Conservation (phyloP, 2,329 filamentous ascomycete species). For the Pseudogymnoascus sp. region DNA sequence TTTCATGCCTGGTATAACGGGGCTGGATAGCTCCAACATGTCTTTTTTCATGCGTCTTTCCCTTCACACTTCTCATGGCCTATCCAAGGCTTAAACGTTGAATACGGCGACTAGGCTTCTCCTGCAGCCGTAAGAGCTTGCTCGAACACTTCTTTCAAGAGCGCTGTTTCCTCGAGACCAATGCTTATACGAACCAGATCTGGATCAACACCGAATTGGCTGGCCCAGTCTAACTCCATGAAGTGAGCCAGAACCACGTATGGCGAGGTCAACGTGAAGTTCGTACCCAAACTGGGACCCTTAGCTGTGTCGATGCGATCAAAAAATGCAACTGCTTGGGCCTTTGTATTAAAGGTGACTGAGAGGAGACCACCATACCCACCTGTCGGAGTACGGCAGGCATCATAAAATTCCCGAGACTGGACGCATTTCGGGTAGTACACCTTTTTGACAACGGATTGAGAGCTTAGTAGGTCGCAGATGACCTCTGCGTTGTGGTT, state of each 20-base stretch:
- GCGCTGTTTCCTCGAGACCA: constrained; percentile 71
- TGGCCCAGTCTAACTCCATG: constrained; percentile 84
- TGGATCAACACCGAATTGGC: constrained; percentile 71
- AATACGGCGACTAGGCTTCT: not conserved
- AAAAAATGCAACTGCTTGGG: constrained; percentile 74
- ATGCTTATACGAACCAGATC: constrained; percentile 82
- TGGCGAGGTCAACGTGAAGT: constrained; percentile 88
- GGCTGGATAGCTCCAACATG: not conserved
- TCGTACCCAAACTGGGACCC: constrained; percentile 90
- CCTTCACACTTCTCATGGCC: not conserved
- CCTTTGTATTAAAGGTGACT: constrained; percentile 65
- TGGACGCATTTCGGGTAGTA: constrained; percentile 81
- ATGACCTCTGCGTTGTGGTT: constrained; percentile 82
- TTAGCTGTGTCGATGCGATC: constrained; percentile 84
- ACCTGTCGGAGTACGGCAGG: constrained; percentile 63
- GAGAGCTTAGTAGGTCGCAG: constrained; percentile 61
- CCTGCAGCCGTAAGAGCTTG: constrained; percentile 59
- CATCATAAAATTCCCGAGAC: constrained; percentile 69
- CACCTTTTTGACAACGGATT: constrained; percentile 62
- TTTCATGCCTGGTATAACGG: not conserved
- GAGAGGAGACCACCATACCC: constrained; percentile 90
- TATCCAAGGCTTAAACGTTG: not conserved
- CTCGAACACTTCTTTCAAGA: constrained; percentile 58
- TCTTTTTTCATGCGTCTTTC: not conserved
- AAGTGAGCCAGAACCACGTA: constrained; percentile 93